phyloP scores from a whole-genome alignment of 2,329 filamentous ascomycete genomes.

The Microsporum ferrugineum region DNA sequence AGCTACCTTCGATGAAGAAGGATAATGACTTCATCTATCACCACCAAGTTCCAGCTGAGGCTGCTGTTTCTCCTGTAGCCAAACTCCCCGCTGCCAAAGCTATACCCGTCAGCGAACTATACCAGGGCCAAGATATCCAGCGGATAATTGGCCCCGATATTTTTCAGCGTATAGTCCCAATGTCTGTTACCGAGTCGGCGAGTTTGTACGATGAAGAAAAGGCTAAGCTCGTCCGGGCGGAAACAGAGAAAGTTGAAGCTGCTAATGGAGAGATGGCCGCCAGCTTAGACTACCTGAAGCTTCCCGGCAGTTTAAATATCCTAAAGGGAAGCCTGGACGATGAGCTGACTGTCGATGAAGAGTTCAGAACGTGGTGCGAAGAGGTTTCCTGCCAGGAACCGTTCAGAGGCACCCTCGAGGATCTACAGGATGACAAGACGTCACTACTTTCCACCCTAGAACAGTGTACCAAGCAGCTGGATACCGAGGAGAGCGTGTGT shows the following conservation, averaged over 20 bases:
- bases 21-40: conserved; percentile 99
- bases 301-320: conserved; percentile 80
- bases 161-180: conserved; percentile 90
- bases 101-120: conserved; percentile 91
- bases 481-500: conserved; percentile 95
- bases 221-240: conserved; percentile 83
- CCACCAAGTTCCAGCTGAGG: conserved; percentile 76
- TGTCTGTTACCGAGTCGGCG: conserved; percentile 90
- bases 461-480: conserved; percentile 71
- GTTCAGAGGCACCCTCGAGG: conserved; percentile 67
- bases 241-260: conserved; percentile 83
- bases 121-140: conserved; percentile 93
- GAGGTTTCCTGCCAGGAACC: conserved; percentile 79
- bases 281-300: conserved; percentile 81
- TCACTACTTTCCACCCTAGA: conserved; percentile 63
- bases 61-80: conserved; percentile 65
- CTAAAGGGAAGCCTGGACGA: conserved; percentile 52
- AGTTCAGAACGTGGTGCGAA: conserved; percentile 88
- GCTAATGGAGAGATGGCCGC: conserved; percentile 94
- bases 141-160: conserved; percentile 93
- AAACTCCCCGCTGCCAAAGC: conserved; percentile 94
- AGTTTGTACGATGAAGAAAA: conserved; percentile 98
- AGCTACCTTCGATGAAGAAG: conserved; percentile 62
- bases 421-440: conserved; percentile 64
- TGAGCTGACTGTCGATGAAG: conserved; percentile 72